Evolutionary conservation across 1,284 basidiomycete genomes (phyloP).

Genomic region (Cryptococcus depauperatus): DNA sequence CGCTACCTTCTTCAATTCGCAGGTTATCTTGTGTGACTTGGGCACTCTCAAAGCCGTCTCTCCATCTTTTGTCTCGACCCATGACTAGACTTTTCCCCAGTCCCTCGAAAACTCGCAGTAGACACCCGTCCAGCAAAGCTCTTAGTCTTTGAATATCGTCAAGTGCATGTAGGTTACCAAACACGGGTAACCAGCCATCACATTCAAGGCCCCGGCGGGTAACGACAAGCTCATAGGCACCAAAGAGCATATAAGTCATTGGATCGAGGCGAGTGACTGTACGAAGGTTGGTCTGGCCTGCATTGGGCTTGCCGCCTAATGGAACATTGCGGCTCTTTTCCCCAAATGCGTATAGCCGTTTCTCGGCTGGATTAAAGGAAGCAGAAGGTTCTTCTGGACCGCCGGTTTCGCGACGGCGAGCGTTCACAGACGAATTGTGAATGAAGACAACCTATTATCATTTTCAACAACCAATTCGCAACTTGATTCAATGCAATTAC

Average conservation of each 20-base stretch:
- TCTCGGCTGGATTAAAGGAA: conserved; percentile 51
- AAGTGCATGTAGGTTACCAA: conserved; percentile 66
- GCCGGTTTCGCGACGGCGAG: conserved; percentile 57
- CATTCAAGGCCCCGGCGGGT: conserved; percentile 67
- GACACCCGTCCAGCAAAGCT: conserved; percentile 68
- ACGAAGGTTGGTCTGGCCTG: conserved; percentile 50
- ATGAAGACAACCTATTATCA: conserved; percentile 47
- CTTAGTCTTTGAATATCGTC: conserved; percentile 83
- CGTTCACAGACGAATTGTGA: conserved; percentile 81
- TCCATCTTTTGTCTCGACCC: conserved; percentile 26
- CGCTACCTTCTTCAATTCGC: conserved; percentile 18
- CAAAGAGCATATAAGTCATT: conserved; percentile 86
- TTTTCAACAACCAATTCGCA: background rate
- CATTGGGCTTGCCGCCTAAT: conserved; percentile 29
- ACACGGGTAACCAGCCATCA: conserved; percentile 83
- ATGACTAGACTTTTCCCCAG: conserved; percentile 48
- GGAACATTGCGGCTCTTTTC: conserved; percentile 70
- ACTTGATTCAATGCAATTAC: conserved; percentile 52
- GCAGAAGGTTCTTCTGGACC: conserved; percentile 47
- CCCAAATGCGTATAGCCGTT: conserved; percentile 73
- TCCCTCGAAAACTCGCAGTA: conserved; percentile 88
- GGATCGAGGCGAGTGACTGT: conserved; percentile 81
- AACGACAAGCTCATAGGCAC: conserved; percentile 67
- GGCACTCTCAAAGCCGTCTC: conserved; percentile 13
- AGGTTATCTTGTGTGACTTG: conserved; percentile 16